Evolutionary conservation across 495 filamentous ascomycete genomes (phyloP).

Genomic region (Podospora bellae-mahoneyi): DNA sequence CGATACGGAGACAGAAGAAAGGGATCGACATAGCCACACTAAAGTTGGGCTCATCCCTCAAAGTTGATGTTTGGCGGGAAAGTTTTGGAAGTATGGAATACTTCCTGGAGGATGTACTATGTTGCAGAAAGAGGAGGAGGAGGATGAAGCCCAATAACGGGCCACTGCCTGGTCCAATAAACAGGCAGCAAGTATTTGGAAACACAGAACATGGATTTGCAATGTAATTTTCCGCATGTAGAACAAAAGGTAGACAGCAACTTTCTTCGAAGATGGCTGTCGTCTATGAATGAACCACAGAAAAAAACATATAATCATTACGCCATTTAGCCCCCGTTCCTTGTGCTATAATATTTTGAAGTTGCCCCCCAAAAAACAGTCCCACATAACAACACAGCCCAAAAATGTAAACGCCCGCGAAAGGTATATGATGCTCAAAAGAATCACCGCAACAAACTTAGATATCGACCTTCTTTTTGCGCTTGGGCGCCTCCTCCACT

Average conservation of each 20-base stretch:
- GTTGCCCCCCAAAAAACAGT: not conserved
- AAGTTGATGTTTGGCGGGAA: not conserved
- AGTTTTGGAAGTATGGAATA: not conserved
- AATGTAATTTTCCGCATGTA: not conserved
- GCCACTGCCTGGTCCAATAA: not conserved
- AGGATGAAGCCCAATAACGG: not conserved
- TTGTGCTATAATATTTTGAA: not conserved
- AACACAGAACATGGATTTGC: conserved; percentile 1
- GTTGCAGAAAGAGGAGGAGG: not conserved
- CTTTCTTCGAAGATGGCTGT: not conserved
- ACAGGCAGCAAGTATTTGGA: not conserved
- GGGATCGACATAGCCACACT: not conserved
- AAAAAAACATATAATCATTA: conserved; percentile 6
- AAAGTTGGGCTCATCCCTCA: too few species aligned
- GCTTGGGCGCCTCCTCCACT: conserved; percentile 19
- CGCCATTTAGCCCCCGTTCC: not conserved
- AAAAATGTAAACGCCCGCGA: not conserved
- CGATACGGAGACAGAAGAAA: not conserved
- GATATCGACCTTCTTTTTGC: conserved; percentile 23
- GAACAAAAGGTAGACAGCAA: not conserved
- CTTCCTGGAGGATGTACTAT: not conserved
- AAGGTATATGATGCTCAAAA: conserved; percentile 2
- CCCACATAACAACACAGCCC: not conserved
- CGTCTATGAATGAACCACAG: conserved; percentile 15
- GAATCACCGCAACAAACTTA: not conserved